Conservation (phyloP, 164 flowering plant genomes). For the Hamamelis virginiana region DNA sequence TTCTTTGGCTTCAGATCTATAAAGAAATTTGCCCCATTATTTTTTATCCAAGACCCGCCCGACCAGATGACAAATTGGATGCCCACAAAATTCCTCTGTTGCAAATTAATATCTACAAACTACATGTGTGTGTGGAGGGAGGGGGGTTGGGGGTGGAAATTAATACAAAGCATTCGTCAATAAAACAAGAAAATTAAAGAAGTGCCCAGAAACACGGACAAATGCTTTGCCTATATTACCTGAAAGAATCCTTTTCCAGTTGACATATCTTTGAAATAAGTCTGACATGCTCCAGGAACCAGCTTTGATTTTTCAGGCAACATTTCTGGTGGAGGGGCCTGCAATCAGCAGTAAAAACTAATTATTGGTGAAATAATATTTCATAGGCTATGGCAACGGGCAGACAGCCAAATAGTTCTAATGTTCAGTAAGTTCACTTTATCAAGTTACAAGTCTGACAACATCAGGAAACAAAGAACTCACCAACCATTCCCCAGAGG, state of each 20-base stretch:
- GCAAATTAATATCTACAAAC: constrained; percentile 39
- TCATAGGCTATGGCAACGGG: too few species aligned
- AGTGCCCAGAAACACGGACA: too few species aligned
- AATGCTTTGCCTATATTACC: constrained; percentile 14
- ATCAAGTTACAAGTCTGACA: neutral
- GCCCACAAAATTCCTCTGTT: constrained; percentile 28
- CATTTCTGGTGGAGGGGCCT: constrained; percentile 40
- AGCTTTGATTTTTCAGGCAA: constrained; percentile 47
- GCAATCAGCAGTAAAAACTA: neutral
- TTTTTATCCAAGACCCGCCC: constrained; percentile 40
- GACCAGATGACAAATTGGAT: constrained; percentile 45
- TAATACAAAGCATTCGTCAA: too few species aligned
- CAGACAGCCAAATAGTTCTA: too few species aligned
- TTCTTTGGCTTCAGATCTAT: constrained; percentile 20
- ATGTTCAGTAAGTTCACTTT: too few species aligned
- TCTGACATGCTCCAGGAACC: constrained; percentile 47
- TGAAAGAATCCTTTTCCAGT: constrained; percentile 32
- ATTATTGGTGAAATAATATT: neutral
- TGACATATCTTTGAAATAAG: constrained; percentile 35
- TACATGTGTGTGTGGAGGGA: too few species aligned
- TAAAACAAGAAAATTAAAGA: too few species aligned
- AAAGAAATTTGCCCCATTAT: constrained; percentile 41
- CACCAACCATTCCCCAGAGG: constrained; percentile 47
- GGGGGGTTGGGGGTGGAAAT: too few species aligned
- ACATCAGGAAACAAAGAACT: constrained; percentile 12